Base-by-base conservation (phyloP, 768 basidiomycete genomes). In the Candolleomyces eurysporus region DNA sequence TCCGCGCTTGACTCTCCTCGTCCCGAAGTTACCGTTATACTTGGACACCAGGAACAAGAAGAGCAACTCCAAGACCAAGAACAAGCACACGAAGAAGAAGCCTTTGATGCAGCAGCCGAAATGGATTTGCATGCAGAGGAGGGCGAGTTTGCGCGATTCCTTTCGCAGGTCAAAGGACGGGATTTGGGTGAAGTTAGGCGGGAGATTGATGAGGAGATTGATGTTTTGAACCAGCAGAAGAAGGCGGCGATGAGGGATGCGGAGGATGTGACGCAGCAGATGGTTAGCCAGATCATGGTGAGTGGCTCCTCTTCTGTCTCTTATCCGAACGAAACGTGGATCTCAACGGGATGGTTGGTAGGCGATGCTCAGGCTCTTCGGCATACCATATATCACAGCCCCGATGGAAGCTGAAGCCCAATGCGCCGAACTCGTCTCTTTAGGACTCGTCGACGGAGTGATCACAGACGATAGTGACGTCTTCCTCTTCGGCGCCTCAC, bases 321-420 rank as follows among this genome's bases (percentile, higher is more conserved):
- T 26, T 57, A 43, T 17, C 17, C 26, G 26, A 26, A 26, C 26
- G 26, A 26, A 26, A 26, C 26, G 26, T 26, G 26, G 26, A 26
- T 26, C 26, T 26, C 26, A 26, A 26, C 26, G 26, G 26, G 26
- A 26, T 26, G 26, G 26, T 2, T 26, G 26, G 26, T 65, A 98
- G 95, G 84, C 88, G 53, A 88, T 99, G 84, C 76, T 99, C 16
- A 87, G 92, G 43, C 81, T 97, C 19, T 98, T 98, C 67, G 97
- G 97, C 13, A 97, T 98, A 58, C 97, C 97, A 2, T 99, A 96
- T 69, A 92, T 98, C 67, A 97, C 96, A 4, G 97, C 97, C 2
- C 97, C 97, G 2, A 96, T 96, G 94, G 97, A 99, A 80, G 97
- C 97, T 48, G 97, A 99, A 74, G 97, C 97, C 0, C 97, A 99